Percentiles rank a stretch among this genome's conserved stretches.
These are phyloP conservation scores for Dothistroma septosporum DNA, from an alignment of 2,329 filamentous ascomycete species.

Conservation along the genomic window DNA sequence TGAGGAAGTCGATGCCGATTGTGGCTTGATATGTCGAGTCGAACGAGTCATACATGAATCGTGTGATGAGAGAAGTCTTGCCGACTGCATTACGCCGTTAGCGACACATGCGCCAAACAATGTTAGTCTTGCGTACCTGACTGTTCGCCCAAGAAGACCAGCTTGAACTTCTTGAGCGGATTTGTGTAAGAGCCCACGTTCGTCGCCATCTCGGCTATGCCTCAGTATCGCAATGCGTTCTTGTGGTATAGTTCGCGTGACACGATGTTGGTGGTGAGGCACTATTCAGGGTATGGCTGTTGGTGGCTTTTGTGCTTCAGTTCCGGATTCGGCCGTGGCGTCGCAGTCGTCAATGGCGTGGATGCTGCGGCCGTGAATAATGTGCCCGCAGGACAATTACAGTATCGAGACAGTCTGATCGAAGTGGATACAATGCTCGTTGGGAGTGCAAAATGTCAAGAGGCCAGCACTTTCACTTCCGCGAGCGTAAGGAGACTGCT, in stretches of 20 bases:
- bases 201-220: slow-evolving; percentile 62
- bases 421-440: not conserved
- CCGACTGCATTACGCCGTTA: slow-evolving; percentile 60
- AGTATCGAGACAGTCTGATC: not conserved
- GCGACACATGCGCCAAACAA: not conserved
- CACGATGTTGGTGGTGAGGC: not conserved
- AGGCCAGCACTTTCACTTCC: not conserved
- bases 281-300: not conserved
- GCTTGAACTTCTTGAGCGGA: slow-evolving; percentile 99
- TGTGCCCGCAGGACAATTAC: not conserved
- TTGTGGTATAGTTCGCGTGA: not conserved
- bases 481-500: not conserved
- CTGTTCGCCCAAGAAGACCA: slow-evolving; percentile 97
- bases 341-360: not conserved
- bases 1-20: slow-evolving; percentile 98
- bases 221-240: not conserved
- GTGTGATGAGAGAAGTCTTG: slow-evolving; percentile 96
- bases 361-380: not conserved
- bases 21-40: slow-evolving; percentile 99
- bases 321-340: slow-evolving; percentile 11
- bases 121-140: slow-evolving; percentile 65
- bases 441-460: not conserved
- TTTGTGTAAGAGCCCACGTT: slow-evolving; percentile 87
- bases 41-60: slow-evolving; percentile 99
- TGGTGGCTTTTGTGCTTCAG: not conserved